Conservation (phyloP, 1,284 basidiomycete species). For the Phlebopus sp. region DNA sequence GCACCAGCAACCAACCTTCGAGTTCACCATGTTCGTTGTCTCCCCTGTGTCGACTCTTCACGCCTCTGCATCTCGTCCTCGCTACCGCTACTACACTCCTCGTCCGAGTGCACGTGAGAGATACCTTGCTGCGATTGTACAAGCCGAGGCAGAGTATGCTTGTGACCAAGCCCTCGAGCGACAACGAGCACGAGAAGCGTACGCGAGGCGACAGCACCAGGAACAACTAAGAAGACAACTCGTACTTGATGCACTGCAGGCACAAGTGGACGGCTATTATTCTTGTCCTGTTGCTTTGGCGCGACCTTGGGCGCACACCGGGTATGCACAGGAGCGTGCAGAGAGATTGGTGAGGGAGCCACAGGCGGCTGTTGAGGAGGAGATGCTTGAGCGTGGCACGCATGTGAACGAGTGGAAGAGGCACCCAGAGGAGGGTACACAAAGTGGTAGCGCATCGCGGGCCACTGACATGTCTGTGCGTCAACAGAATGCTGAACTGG, state of each 20-base stretch:
- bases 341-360: not conserved
- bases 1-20: not conserved
- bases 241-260: constrained; percentile 3
- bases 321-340: not conserved
- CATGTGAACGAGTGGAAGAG: constrained; percentile 8
- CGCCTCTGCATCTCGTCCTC: not conserved
- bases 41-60: constrained; percentile 6
- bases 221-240: constrained; percentile 5
- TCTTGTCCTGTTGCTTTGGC: constrained; percentile 1
- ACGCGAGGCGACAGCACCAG: constrained; percentile 1
- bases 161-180: constrained; percentile 22
- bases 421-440: constrained; percentile 6
- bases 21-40: constrained; percentile 9
- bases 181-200: constrained; percentile 19
- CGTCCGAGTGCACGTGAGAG: constrained; percentile 17
- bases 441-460: not conserved
- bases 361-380: not conserved
- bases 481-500: not conserved
- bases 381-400: not conserved
- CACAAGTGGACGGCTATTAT: not conserved
- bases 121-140: constrained; percentile 26
- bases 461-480: not conserved
- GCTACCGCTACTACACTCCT: not conserved
- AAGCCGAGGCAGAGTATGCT: constrained; percentile 33
- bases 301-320: not conserved